These are phyloP conservation scores for Biancaea sappan DNA, from an alignment of 306 rosid species.

Conservation along the genomic window DNA sequence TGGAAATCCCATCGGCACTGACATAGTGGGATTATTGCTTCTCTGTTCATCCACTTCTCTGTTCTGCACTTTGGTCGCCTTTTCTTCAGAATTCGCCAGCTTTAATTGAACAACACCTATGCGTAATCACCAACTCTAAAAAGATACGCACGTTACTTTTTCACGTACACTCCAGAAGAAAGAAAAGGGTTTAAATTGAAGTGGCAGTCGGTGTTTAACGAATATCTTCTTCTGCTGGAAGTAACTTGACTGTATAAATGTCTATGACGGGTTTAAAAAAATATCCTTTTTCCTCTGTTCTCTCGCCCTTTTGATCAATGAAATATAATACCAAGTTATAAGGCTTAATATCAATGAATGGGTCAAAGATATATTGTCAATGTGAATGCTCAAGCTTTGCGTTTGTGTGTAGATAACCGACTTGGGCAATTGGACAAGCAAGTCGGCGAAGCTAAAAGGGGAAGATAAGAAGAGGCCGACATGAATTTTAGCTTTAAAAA, in stretches of 20 bases:
- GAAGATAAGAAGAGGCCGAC: constrained; percentile 37
- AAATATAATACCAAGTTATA: too few relatives aligned
- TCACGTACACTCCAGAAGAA: neutral
- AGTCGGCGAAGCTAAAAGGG: constrained; percentile 26
- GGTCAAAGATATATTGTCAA: constrained; percentile 21
- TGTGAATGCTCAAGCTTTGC: constrained; percentile 30
- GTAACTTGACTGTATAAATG: neutral
- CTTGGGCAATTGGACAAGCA: constrained; percentile 3
- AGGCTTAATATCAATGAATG: neutral
- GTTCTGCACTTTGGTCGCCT: constrained; percentile 8
- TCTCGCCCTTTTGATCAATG: neutral
- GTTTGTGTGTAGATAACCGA: constrained; percentile 1
- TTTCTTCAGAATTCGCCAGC: constrained; percentile 34
- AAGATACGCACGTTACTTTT: neutral
- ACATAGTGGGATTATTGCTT: neutral
- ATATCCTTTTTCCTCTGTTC: neutral
- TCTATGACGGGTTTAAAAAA: too few relatives aligned
- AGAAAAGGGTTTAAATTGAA: neutral
- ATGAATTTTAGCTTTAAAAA: neutral
- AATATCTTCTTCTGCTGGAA: neutral
- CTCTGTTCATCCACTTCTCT: neutral
- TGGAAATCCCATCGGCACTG: constrained; percentile 36
- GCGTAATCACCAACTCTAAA: neutral
- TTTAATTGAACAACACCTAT: neutral
- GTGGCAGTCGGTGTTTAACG: neutral